phyloP scores from a whole-genome alignment of 805 yeast genomes.

The Schizosaccharomyces osmophilus region DNA sequence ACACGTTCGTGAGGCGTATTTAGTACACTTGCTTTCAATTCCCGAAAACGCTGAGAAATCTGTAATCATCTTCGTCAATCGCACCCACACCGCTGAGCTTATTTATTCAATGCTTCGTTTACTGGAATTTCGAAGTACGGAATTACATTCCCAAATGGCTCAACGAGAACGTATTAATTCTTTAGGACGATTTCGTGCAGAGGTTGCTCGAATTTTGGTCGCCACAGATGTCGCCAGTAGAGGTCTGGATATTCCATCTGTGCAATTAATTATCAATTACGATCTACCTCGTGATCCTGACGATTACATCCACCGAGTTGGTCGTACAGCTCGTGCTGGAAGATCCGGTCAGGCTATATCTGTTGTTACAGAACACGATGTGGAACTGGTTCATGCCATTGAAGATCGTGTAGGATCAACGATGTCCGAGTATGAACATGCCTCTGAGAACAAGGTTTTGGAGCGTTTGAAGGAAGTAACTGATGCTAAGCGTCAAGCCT shows the following conservation, averaged over 20 bases:
- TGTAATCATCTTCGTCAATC: conserved; percentile 72
- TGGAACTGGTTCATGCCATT: conserved; percentile 55
- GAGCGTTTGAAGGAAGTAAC: conserved; percentile 45
- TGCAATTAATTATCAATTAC: conserved; percentile 68
- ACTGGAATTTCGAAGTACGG: conserved; percentile 58
- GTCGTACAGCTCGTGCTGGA: conserved; percentile 98
- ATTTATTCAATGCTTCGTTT: conserved; percentile 50
- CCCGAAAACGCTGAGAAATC: conserved; percentile 40
- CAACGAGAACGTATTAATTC: conserved; percentile 80
- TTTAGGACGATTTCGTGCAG: conserved; percentile 75
- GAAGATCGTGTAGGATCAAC: conserved; percentile 63
- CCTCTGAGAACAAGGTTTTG: conserved; percentile 53
- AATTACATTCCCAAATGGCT: conserved; percentile 84
- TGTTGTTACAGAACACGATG: conserved; percentile 66
- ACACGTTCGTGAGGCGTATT: conserved; percentile 71
- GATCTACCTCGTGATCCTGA: conserved; percentile 93
- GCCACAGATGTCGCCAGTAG: conserved; percentile 96
- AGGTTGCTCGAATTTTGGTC: conserved; percentile 73
- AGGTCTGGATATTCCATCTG: conserved; percentile 89
- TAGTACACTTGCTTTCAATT: conserved; percentile 40
- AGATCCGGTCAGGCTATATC: conserved; percentile 63
- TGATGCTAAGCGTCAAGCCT: conserved; percentile 68
- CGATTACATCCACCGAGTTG: conserved; percentile 87
- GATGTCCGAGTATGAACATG: conserved; percentile 48
- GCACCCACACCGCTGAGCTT: conserved; percentile 75